These are phyloP conservation scores for Euphorbia corollata DNA, from an alignment of 441 rosid species.

Conservation along the genomic window DNA sequence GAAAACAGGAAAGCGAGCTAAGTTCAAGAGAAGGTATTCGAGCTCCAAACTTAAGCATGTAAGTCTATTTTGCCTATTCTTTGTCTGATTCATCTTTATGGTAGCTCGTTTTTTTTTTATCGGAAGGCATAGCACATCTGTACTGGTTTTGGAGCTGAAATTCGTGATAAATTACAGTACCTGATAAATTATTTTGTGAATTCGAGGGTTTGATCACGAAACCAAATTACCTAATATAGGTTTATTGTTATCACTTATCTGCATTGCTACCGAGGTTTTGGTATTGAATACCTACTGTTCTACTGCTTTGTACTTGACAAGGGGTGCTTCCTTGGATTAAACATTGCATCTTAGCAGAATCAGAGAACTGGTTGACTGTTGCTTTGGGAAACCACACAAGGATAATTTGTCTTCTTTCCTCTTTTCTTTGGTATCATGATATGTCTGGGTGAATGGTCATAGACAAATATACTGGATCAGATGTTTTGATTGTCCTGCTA, in stretches of 20 bases:
- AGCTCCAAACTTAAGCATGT: constrained; percentile 33
- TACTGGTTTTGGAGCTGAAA: background rate
- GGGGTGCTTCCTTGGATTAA: background rate
- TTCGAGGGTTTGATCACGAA: background rate
- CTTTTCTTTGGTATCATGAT: background rate
- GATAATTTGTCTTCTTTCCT: background rate
- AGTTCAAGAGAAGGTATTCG: constrained; percentile 35
- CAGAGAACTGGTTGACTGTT: background rate
- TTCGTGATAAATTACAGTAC: background rate
- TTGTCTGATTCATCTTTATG: background rate
- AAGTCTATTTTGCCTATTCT: constrained; percentile 8
- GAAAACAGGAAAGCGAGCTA: constrained; percentile 25
- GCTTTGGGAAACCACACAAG: background rate
- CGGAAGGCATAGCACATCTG: background rate
- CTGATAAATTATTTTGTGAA: constrained; percentile 3
- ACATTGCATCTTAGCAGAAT: constrained; percentile 7
- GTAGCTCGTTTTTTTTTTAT: background rate
- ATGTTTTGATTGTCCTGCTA: background rate
- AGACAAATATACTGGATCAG: background rate
- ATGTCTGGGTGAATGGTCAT: background rate
- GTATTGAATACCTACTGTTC: background rate
- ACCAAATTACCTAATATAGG: constrained; percentile 1
- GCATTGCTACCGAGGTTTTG: background rate
- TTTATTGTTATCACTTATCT: background rate
- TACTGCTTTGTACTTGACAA: background rate